Conservation (phyloP, 2,329 filamentous ascomycete species). For the Aspergillus sergii region DNA sequence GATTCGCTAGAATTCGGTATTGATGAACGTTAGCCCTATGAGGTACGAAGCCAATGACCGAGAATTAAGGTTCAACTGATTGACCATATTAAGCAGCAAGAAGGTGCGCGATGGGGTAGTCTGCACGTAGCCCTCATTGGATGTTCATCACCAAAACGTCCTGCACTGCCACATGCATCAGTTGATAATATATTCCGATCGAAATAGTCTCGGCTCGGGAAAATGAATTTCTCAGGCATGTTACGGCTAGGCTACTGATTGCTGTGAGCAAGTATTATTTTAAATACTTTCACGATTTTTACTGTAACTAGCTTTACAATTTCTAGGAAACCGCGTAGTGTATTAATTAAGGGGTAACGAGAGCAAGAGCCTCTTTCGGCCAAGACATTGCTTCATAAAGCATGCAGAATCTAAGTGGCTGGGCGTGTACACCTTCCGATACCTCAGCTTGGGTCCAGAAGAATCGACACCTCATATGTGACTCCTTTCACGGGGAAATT, state of each 20-base stretch:
- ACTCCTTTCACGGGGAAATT: not conserved
- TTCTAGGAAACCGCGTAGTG: not conserved
- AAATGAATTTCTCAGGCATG: not conserved
- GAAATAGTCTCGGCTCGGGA: not conserved
- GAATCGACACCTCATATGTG: not conserved
- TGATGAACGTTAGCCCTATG: not conserved
- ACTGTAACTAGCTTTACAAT: too few species aligned
- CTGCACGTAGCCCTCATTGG: not conserved
- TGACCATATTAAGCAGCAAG: not conserved
- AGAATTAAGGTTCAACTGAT: not conserved
- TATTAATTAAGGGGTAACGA: not conserved
- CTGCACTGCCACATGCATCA: not conserved
- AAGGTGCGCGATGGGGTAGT: not conserved
- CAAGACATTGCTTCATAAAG: not conserved
- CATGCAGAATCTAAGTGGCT: not conserved
- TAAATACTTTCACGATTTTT: too few species aligned
- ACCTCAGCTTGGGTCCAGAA: not conserved
- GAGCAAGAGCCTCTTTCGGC: not conserved
- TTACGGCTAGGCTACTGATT: not conserved
- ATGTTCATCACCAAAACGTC: too few species aligned
- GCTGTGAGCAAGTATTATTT: not conserved
- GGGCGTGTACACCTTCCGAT: not conserved
- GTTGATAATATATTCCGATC: not conserved
- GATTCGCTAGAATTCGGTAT: not conserved
- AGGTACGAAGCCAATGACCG: not conserved